phyloP scores from a whole-genome alignment of 208 protist species.

The Trypanosoma melophagium region DNA sequence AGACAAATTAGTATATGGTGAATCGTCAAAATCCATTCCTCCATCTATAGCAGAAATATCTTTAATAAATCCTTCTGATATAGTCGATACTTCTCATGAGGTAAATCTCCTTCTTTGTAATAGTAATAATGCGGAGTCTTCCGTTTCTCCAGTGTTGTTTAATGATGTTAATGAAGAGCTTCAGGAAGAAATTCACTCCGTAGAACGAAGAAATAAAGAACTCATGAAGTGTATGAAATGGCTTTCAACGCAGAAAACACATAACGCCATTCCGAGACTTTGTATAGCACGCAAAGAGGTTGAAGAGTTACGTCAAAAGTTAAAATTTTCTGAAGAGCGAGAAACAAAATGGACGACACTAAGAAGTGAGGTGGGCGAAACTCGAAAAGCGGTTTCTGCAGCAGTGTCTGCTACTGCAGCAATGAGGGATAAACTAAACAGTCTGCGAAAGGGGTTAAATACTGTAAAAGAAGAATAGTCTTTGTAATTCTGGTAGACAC shows the following conservation, averaged over 20 bases:
- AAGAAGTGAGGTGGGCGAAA: conserved; percentile 16
- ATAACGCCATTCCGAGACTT: conserved; percentile 34
- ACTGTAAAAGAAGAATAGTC: too few species aligned
- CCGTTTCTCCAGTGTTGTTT: background rate
- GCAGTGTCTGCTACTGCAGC: conserved; percentile 21
- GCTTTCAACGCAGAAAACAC: conserved; percentile 27
- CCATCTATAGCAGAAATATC: background rate
- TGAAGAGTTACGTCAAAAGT: conserved; percentile 16
- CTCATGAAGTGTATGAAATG: conserved; percentile 23
- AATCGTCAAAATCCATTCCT: background rate
- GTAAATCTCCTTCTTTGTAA: background rate
- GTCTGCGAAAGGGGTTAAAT: background rate
- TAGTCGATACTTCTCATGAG: background rate
- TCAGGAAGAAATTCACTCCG: conserved; percentile 24
- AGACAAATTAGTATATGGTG: conserved; percentile 19
- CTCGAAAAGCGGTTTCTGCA: conserved; percentile 9
- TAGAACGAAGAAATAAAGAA: conserved; percentile 20
- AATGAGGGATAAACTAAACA: conserved; percentile 12
- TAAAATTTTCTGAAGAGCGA: conserved; percentile 18
- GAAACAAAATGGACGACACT: conserved; percentile 36
- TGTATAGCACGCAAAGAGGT: conserved; percentile 21
- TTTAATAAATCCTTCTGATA: background rate
- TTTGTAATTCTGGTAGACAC: too few species aligned
- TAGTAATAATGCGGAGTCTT: background rate
- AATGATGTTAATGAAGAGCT: conserved; percentile 24